Conservation (phyloP, 2,329 filamentous ascomycete genomes). For the Beauveria rudraprayagi region DNA sequence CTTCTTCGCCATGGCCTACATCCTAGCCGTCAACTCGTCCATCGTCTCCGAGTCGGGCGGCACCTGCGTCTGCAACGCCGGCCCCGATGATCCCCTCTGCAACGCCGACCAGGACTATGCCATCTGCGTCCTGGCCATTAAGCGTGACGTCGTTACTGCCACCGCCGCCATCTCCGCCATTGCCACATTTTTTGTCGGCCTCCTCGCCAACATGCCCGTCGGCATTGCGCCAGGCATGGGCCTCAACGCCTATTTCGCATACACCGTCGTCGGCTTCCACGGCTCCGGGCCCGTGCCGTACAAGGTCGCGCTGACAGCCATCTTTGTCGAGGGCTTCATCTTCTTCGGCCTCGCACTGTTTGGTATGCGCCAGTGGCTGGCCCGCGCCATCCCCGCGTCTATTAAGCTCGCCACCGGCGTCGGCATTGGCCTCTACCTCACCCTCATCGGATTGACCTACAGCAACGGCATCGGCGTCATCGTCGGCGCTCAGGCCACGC, state of each 20-base stretch:
- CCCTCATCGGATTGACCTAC: slow-evolving; percentile 69
- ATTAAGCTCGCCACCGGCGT: slow-evolving; percentile 84
- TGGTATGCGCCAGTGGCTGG: slow-evolving; percentile 82
- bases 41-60: slow-evolving; percentile 59
- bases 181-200: slow-evolving; percentile 73
- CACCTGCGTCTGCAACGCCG: slow-evolving; percentile 62
- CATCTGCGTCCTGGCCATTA: slow-evolving; percentile 56
- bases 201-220: slow-evolving; percentile 63
- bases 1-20: slow-evolving; percentile 58
- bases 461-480: slow-evolving; percentile 75
- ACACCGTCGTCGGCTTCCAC: slow-evolving; percentile 65
- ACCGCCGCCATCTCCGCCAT: slow-evolving; percentile 77
- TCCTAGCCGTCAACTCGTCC: slow-evolving; percentile 45
- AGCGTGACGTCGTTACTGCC: slow-evolving; percentile 74
- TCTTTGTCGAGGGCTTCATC: slow-evolving; percentile 82
- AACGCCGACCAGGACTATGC: slow-evolving; percentile 47
- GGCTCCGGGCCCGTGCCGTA: slow-evolving; percentile 68
- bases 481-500: slow-evolving; percentile 59
- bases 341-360: slow-evolving; percentile 74
- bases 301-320: slow-evolving; percentile 69
- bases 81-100: slow-evolving; percentile 45
- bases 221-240: slow-evolving; percentile 42
- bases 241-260: slow-evolving; percentile 81
- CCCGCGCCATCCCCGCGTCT: slow-evolving; percentile 70
- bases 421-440: slow-evolving; percentile 77